A percentile compares a stretch with the other conserved stretches of the same genome.
phyloP scores from a whole-genome alignment of 2,329 filamentous ascomycete species.

The Colletotrichum spinosum region DNA sequence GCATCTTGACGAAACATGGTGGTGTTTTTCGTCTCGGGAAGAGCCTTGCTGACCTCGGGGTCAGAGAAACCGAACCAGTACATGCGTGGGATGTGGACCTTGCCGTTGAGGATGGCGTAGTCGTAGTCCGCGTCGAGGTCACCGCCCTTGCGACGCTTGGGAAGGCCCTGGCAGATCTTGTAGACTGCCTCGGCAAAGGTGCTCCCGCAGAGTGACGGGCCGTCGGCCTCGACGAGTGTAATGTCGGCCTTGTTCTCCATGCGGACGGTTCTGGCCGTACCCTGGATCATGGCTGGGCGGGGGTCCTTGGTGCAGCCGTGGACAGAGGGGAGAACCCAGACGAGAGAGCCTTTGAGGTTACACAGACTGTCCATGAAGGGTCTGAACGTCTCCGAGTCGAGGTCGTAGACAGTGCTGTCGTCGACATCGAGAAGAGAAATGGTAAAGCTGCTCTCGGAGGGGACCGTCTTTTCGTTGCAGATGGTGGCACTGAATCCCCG shows the following conservation, averaged over 20 bases:
- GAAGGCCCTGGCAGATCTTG: constrained; percentile 20
- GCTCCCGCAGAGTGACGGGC: not conserved
- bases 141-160: constrained; percentile 14
- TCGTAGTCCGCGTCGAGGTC: constrained; percentile 45
- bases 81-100: constrained; percentile 42
- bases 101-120: constrained; percentile 44
- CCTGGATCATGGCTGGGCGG: constrained; percentile 44
- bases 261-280: constrained; percentile 44
- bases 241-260: constrained; percentile 44
- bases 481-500: not conserved
- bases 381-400: constrained; percentile 34
- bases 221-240: constrained; percentile 19
- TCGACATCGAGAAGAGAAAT: constrained; percentile 44
- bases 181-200: constrained; percentile 7
- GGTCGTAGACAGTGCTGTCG: constrained; percentile 42
- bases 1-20: constrained; percentile 15
- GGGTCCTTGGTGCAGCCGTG: constrained; percentile 44
- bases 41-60: constrained; percentile 36
- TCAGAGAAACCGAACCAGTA: constrained; percentile 30
- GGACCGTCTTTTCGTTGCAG: not conserved
- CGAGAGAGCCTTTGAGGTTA: constrained; percentile 32
- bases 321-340: constrained; percentile 46
- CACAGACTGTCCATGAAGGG: constrained; percentile 29
- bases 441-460: not conserved
- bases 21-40: constrained; percentile 42